phyloP scores from a whole-genome alignment of 169 alveolate species.

The Perkinsus olseni region DNA sequence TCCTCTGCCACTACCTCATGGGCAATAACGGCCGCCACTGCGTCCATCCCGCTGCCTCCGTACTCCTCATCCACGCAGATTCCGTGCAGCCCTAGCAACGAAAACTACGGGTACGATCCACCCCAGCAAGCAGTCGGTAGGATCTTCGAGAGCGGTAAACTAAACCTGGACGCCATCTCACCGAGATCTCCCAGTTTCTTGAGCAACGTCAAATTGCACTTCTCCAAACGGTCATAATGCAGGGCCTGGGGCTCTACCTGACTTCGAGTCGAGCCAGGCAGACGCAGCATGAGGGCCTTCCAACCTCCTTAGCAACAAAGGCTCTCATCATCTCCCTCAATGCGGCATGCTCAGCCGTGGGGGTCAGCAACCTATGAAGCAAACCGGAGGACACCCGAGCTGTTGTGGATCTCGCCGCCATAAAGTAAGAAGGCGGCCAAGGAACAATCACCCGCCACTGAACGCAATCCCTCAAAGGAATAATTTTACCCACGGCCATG shows the following conservation, averaged over 20 bases:
- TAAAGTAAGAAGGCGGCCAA: no score
- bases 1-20: background rate
- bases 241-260: slow-evolving; percentile 2
- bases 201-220: background rate
- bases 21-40: background rate
- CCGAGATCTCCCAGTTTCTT: background rate
- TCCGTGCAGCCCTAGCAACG: background rate
- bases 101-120: no score
- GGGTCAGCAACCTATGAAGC: background rate
- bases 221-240: background rate
- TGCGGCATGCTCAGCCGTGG: background rate
- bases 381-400: no score
- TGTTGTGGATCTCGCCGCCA: no score
- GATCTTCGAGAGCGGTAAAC: no score
- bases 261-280: no score
- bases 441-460: no score
- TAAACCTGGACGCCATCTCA: background rate
- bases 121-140: no score
- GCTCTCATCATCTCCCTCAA: background rate
- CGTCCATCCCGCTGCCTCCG: background rate
- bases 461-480: no score
- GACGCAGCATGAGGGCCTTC: background rate
- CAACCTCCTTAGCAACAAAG: background rate
- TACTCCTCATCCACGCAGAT: background rate
- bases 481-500: background rate